Evolutionary conservation across 148 eudicot genomes (phyloP).

Genomic region (Rhododendron kiyosumense): DNA sequence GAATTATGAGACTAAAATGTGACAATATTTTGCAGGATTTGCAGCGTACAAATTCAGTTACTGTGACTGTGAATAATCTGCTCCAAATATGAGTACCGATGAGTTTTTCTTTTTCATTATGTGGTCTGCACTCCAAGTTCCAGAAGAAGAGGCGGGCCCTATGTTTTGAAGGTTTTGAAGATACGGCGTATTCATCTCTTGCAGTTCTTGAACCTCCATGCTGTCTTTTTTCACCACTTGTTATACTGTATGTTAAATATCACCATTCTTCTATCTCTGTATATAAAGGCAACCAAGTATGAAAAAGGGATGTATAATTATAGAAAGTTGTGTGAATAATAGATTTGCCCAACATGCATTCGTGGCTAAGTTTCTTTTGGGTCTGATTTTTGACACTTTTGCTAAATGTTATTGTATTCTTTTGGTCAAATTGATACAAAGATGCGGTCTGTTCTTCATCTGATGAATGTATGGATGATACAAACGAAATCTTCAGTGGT

Average conservation of each 20-base stretch:
- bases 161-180: constrained; percentile 9
- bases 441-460: neutral
- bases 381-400: neutral
- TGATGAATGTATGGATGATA: neutral
- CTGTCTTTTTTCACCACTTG: neutral
- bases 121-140: constrained; percentile 1
- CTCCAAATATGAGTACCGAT: constrained; percentile 64
- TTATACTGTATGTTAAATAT: neutral
- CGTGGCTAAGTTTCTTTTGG: neutral
- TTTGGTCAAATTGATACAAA: neutral
- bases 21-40: constrained; percentile 56
- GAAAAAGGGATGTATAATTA: neutral
- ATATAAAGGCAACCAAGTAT: constrained; percentile 9
- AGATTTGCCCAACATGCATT: neutral
- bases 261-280: constrained; percentile 15
- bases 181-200: neutral
- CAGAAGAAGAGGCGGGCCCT: neutral
- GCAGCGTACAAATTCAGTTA: constrained; percentile 82
- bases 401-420: neutral
- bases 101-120: neutral
- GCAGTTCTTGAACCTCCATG: constrained; percentile 1
- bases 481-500: neutral
- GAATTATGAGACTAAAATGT: neutral
- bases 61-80: constrained; percentile 94
- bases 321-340: neutral